Evolutionary conservation across 768 basidiomycete genomes (phyloP), one percentile per base, ranked within the genome.

Genomic region (Rhodotorula diobovata): DNA sequence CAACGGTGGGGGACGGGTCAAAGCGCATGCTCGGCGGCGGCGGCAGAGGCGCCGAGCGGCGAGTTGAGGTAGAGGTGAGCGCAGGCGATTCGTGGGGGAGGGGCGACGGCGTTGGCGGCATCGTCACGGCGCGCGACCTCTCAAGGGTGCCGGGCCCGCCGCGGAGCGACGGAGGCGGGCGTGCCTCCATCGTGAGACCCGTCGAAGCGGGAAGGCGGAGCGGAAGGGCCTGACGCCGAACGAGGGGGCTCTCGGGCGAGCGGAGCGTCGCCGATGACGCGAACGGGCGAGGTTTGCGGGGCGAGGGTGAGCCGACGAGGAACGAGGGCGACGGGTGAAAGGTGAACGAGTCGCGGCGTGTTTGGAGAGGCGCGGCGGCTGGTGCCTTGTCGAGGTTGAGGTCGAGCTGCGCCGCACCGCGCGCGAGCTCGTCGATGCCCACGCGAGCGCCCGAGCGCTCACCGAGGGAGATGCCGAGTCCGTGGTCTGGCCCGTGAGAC

Each of bases 291-390:
- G 20, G 25, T 25, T 56, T n/a, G 28, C 10, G 30, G 25, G 25
- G 14, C 25, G 55, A 35, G 12, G 65, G 46, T 25, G 56, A 57
- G 8, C 8, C 25, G 21, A 23, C 8, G 30, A 21, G 32, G 34
- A 45, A 53, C 12, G 41, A 48, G 50, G 70, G 61, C 23, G 70
- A 45, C 0, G 64, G 65, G 50, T 28, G 63, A 55, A 71, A 71
- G 4, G 70, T 66, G 70, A 71, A 71, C 39, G 70, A 71, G 64
- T 71, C 65, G 35, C 56, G 56, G 25, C 56, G 56, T 1, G 61
- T 35, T 32, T 66, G 48, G 41, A 28, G 4, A 15, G 50, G 5
- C 18, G 54, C 20, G 18, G 32, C 16, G 32, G 15, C 25, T 10
- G 11, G n/a, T 4, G 54, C 11, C 34, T 55, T 55, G 54, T 34